phyloP scores from a whole-genome alignment of 129 eudicot genomes.

The Heracleum sosnowskyi region DNA sequence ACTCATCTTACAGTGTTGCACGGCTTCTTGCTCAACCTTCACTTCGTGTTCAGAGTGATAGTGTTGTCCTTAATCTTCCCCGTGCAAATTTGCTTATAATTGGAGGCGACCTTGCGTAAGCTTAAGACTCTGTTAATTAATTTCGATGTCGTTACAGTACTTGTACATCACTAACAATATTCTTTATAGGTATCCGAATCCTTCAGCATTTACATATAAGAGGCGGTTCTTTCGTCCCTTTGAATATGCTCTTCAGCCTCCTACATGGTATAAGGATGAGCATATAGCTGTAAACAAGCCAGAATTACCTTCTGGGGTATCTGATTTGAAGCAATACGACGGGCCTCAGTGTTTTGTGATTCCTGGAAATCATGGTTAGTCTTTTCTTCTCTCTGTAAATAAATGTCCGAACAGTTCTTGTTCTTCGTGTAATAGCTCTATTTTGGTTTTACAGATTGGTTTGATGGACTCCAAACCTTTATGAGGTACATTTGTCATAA shows the following conservation, averaged over 20 bases:
- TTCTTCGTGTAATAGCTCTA: background rate
- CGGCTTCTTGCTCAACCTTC: conserved; percentile 89
- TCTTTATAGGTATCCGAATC: conserved; percentile 79
- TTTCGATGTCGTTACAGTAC: background rate
- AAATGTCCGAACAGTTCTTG: background rate
- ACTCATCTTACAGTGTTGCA: conserved; percentile 80
- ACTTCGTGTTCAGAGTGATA: conserved; percentile 29
- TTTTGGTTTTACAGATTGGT: conserved; percentile 66
- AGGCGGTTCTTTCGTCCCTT: conserved; percentile 87
- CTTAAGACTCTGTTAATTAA: conserved; percentile 10
- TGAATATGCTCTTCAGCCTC: conserved; percentile 90
- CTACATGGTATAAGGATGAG: conserved; percentile 80
- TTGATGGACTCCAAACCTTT: conserved; percentile 94
- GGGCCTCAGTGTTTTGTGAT: conserved; percentile 96
- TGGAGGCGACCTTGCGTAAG: conserved; percentile 99
- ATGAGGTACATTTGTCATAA: conserved; percentile 98
- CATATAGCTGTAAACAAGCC: conserved; percentile 90
- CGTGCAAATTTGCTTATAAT: conserved; percentile 86
- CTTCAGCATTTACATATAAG: conserved; percentile 86
- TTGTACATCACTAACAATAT: background rate
- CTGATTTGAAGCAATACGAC: conserved; percentile 57
- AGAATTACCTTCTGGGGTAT: conserved; percentile 78
- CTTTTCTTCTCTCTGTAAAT: background rate
- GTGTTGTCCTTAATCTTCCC: conserved; percentile 42
- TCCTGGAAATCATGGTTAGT: conserved; percentile 97